Evolutionary conservation across 2,329 filamentous ascomycete species (phyloP), one percentile per base, ranked within the genome.

Genomic region (Fusarium tjaetaba): DNA sequence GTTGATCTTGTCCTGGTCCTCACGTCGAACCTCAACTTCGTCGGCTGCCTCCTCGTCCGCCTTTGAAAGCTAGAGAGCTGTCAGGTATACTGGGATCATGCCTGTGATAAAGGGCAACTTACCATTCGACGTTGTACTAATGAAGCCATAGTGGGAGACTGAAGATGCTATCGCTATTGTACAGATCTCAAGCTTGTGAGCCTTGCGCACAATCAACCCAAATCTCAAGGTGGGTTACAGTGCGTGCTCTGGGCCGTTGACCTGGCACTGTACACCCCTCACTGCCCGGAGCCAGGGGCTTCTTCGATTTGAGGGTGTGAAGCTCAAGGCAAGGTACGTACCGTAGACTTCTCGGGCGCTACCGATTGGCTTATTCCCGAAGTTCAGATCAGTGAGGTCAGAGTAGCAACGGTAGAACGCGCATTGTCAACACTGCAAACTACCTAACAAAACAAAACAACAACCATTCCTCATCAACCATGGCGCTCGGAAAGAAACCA

Each of bases 1-100:
- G 85, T 99, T 99, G 90, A 99, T 99, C 85, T 96, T 97, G 85
- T 98, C 95, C 84, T 99, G 96, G 82, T 99, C 96, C 82, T 98
- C 95, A 79, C 95, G 93, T 69, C 96, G 93, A 67, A 99, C 96
- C 83, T 98, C 94, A 78, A 95, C 92, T 81, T 99, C 96, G 75
- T 96, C 93, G 70, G 90, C 89, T 26, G 91, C 87, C 67, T 91
- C 92, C 84, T 99, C 96, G 79, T 98, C 96, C 82, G 97, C 96
- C 81, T 94, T 97, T 51, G 94, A 94, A 76, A 99, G 92, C 96
- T 98, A 80, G 30, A 49, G 34, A 36, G 38, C 10, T 30, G 69
- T 79, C 34, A 80, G 73, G 43, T 38, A 43, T 6, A 11, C 18
- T 39, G 7, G 48, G 24, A 11, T 4, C 30, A 20, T 7, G n/a